Evolutionary conservation across 306 rosid genomes (phyloP).

Genomic region (Trifolium repens): DNA sequence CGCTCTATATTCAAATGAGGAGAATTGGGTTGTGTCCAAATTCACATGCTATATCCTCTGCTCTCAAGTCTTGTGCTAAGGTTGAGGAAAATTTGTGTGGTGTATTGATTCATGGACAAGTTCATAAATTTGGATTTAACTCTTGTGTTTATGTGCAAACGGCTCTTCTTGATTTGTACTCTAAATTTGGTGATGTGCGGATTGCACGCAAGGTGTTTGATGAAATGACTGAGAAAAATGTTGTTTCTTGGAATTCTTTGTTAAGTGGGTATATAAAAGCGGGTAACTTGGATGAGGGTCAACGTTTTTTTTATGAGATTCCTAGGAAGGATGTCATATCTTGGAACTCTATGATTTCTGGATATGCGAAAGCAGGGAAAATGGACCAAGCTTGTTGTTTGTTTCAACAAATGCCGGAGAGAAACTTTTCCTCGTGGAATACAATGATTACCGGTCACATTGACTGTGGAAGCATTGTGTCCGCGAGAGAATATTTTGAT

Average conservation of each 20-base stretch:
- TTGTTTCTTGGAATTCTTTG: conserved; percentile 84
- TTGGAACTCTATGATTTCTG: conserved; percentile 78
- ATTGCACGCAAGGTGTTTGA: conserved; percentile 64
- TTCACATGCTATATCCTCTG: conserved; percentile 69
- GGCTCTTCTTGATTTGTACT: conserved; percentile 65
- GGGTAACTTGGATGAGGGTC: conserved; percentile 59
- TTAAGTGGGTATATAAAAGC: conserved; percentile 64
- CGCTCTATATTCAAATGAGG: conserved; percentile 65
- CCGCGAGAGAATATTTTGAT: conserved; percentile 60
- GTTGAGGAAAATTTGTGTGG: conserved; percentile 48
- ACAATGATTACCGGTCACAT: conserved; percentile 68
- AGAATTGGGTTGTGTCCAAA: conserved; percentile 60
- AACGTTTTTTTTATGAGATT: conserved; percentile 57
- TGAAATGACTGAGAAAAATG: conserved; percentile 64
- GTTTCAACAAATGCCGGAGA: conserved; percentile 67
- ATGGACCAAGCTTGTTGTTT: conserved; percentile 61
- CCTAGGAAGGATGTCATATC: conserved; percentile 69
- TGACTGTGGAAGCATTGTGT: conserved; percentile 50
- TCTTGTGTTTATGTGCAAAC: conserved; percentile 75
- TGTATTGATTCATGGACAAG: conserved; percentile 66
- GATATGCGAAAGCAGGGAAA: conserved; percentile 57
- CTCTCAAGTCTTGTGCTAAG: conserved; percentile 72
- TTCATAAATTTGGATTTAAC: conserved; percentile 56
- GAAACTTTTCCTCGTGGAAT: conserved; percentile 72
- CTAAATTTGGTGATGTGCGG: conserved; percentile 57